Percentiles rank a stretch among this genome's conserved stretches.
Evolutionary conservation across 805 yeast species (phyloP).

Genomic region (Ogataea paraovalis): DNA sequence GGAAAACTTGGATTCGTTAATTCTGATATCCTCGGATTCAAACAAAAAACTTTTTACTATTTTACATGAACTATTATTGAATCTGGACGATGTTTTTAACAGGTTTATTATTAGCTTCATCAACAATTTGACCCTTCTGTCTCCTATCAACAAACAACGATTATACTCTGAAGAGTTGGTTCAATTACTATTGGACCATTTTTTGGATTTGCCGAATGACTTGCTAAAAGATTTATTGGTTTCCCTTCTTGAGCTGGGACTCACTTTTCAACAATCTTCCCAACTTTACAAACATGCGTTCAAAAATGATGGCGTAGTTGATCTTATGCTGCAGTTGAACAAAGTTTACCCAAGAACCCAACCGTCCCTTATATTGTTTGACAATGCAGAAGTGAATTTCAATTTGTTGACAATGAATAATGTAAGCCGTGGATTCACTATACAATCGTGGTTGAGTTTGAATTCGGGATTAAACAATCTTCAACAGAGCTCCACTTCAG

Average conservation of each 20-base stretch:
- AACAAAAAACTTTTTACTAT: constrained; percentile 2
- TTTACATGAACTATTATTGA: constrained; percentile 1
- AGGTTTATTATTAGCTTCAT: constrained; percentile 13
- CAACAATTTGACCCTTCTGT: constrained; percentile 12
- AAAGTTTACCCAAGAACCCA: constrained; percentile 4
- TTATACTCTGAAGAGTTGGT: constrained; percentile 12
- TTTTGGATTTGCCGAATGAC: not conserved
- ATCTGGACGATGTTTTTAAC: constrained; percentile 1
- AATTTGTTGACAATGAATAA: constrained; percentile 10
- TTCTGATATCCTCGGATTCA: constrained; percentile 4
- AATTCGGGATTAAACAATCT: constrained; percentile 4
- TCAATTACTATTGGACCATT: constrained; percentile 8
- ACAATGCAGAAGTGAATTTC: constrained; percentile 11
- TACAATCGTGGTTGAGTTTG: constrained; percentile 26
- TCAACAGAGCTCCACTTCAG: not conserved
- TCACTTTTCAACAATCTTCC: constrained; percentile 8
- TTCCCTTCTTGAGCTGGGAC: constrained; percentile 18
- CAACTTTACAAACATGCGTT: constrained; percentile 10
- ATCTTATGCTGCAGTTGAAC: constrained; percentile 5
- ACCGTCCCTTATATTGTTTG: constrained; percentile 9
- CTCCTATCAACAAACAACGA: constrained; percentile 19
- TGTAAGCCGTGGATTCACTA: constrained; percentile 16
- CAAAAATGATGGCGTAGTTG: not conserved
- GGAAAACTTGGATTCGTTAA: constrained; percentile 5
- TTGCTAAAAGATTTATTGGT: constrained; percentile 4